Evolutionary conservation across 352 stramenopile species (phyloP).

Genomic region (Phytophthora pinifolia): DNA sequence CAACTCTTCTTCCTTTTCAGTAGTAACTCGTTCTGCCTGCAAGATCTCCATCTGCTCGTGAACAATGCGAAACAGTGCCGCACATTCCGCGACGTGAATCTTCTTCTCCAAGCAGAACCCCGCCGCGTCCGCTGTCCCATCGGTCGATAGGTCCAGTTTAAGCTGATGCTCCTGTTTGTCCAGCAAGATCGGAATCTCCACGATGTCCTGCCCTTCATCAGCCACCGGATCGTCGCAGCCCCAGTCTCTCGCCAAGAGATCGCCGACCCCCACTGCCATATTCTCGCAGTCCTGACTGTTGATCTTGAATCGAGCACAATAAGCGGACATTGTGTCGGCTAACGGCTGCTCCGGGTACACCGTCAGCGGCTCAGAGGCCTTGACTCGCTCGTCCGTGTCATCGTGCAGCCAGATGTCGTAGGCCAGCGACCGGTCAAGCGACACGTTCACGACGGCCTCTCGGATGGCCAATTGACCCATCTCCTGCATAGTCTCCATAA

Average conservation of each 20-base stretch:
- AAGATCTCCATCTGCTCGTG: slow-evolving; percentile 17
- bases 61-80: slow-evolving; percentile 32
- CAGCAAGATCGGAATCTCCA: slow-evolving; percentile 24
- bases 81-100: slow-evolving; percentile 30
- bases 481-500: slow-evolving; percentile 41
- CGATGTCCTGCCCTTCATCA: slow-evolving; percentile 9
- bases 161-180: slow-evolving; percentile 25
- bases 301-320: slow-evolving; percentile 32
- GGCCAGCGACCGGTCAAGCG: slow-evolving; percentile 47
- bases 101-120: slow-evolving; percentile 37
- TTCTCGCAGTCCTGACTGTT: slow-evolving; percentile 13
- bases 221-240: slow-evolving; percentile 34
- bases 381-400: slow-evolving; percentile 12
- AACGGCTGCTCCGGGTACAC: slow-evolving; percentile 43
- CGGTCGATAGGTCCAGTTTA: slow-evolving; percentile 9
- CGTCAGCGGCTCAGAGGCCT: slow-evolving; percentile 25
- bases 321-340: slow-evolving; percentile 28
- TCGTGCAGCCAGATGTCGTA: slow-evolving; percentile 39
- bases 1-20: not conserved
- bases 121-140: slow-evolving; percentile 42
- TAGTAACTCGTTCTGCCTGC: slow-evolving; percentile 1
- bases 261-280: slow-evolving; percentile 18
- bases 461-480: slow-evolving; percentile 43
- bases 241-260: slow-evolving; percentile 47
- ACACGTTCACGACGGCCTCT: slow-evolving; percentile 61